phyloP scores from a whole-genome alignment of 257 asterid species.

The Parsonsia alboflavescens region DNA sequence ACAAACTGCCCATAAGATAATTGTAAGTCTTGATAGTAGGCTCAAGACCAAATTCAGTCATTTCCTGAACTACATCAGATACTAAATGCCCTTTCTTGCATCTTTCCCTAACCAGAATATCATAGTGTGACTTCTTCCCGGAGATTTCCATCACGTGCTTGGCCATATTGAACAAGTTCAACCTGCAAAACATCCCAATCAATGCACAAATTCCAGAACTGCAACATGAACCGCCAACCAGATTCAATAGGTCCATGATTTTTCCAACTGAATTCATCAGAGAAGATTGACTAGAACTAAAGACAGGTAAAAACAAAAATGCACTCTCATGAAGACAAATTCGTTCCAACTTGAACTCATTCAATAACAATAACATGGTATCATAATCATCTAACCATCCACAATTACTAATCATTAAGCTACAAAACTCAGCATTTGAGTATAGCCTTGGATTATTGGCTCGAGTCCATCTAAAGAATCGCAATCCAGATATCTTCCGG shows the following conservation, averaged over 20 bases:
- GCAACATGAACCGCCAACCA: conserved; percentile 65
- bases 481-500: conserved; percentile 47
- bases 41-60: conserved; percentile 31
- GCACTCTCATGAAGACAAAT: conserved; percentile 59
- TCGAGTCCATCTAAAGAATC: conserved; percentile 62
- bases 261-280: conserved; percentile 33
- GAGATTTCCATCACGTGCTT: conserved; percentile 50
- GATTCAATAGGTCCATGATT: conserved; percentile 41
- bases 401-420: conserved; percentile 55
- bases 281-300: conserved; percentile 29
- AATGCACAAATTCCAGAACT: conserved; percentile 56
- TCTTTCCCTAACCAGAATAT: conserved; percentile 56
- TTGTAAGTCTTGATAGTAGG: conserved; percentile 48
- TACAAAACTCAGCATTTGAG: conserved; percentile 45
- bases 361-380: conserved; percentile 44
- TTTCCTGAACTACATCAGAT: conserved; percentile 42
- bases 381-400: conserved; percentile 67
- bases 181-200: conserved; percentile 56
- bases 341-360: conserved; percentile 38
- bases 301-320: conserved; percentile 48
- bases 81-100: conserved; percentile 59
- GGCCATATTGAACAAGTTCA: conserved; percentile 65
- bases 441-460: conserved; percentile 29
- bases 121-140: conserved; percentile 38
- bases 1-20: conserved; percentile 61